Base-by-base conservation (phyloP, 805 yeast species). In the Cyberlindnera bimundalis region DNA sequence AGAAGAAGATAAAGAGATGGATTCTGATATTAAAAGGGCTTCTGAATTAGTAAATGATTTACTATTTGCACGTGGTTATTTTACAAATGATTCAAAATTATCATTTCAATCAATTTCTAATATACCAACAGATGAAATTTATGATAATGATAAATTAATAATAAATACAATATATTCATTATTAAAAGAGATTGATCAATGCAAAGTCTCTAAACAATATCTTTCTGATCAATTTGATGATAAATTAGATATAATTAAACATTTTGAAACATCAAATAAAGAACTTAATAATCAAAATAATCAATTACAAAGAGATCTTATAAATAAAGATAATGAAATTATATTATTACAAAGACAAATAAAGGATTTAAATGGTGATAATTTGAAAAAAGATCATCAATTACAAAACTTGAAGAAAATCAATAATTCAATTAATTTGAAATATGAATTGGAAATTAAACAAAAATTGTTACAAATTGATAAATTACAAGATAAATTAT, bases 401-500 rank as follows among this genome's bases (percentile, higher is more conserved):
- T n/a, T 46, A 17, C 36, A 33, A 18, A 28, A 13, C 4, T 50
- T 45, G 24, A 44, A 41, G 13, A 31, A 39, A 25, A 3, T 43
- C 18, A 48, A 39, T 14, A 25, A 19, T 13, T 37, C 58, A 6
- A 14, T 53, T 8, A 44, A 41, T 23, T 29, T 40, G 10, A 52
- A 48, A 28, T 45, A 39, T 26, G 60, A 52, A 3, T 31, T 47
- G 29, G 60, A 55, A n/a, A 33, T 52, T 9, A 53, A 48, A 33
- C 42, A 37, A 31, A 51, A 53, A 29, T 39, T 34, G 8, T 8
- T 43, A 8, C 20, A 18, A 13, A 47, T 56, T 20, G 40, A 46
- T 26, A 37, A 46, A 18, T 45, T 56, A 12, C 57, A 50, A 25
- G 52, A 55, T 17, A 40, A 16, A 29, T 41, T 34, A 24, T 37